Evolutionary conservation across 495 filamentous ascomycete genomes (phyloP), one percentile per base, ranked within the genome.

Genomic region (Penicillium subrubescens): DNA sequence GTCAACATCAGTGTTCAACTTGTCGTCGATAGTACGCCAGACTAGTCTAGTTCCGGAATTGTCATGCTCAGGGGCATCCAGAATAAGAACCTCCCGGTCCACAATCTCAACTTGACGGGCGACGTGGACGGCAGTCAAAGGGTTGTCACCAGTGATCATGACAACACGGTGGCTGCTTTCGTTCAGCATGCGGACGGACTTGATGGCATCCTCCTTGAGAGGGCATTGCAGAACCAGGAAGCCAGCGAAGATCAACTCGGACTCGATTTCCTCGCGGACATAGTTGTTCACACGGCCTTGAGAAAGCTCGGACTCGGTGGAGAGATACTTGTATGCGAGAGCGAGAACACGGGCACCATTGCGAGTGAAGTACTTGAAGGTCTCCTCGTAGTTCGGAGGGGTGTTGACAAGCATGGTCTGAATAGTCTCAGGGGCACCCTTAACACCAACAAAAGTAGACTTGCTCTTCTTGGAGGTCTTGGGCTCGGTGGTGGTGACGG

Each of bases 61-160:
- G 67, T 94, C 93, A 71, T 97, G 86, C 76, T 98, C 96, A 41
- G 95, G 95, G 8, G 94, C 90, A 73, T 99, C 95, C 34, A 99
- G 83, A 67, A 99, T 97, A 29, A 97, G 82, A 43, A 96, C 92
- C 27, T 98, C 95, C 12, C 95, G 89, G 68, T 99, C 95, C 23
- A 99, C 92, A 72, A 99, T 99, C 71, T 99, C 95, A 41, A 99
- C 95, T 73, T 98, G 88, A 48, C 89, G 89, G 14, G 95, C 95
- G 62, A 99, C 95, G 73, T 99, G 94, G 27, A 95, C 91, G 66
- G 95, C 95, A 25, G 95, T 99, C 44, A 99, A 84, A 23, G 95
- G 94, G 72, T 99, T 99, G 77, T 99, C 95, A 70, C 95, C 95
- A 53, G 95, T 99, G 61, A 99, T 99, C 95, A 99, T 99, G 68